Conservation (phyloP, 129 eudicot genomes). For the Flaveria linearis region DNA sequence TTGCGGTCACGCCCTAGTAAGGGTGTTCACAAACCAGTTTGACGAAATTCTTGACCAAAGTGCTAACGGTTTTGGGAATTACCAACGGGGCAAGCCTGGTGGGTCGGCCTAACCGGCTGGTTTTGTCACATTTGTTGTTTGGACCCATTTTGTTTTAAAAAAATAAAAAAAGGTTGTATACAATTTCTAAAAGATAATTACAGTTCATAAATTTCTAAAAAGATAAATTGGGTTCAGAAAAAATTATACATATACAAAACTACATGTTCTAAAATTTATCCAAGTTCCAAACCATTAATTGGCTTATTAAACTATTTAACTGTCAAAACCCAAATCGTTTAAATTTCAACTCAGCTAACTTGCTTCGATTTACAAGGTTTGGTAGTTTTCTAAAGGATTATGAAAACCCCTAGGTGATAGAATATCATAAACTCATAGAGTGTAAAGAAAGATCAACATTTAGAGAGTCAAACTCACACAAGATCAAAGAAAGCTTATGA, state of each 20-base stretch:
- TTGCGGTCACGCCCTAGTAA: neutral
- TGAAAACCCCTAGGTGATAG: neutral
- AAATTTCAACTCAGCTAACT: neutral
- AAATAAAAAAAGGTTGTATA: neutral
- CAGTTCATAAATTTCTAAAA: neutral
- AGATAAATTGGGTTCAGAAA: neutral
- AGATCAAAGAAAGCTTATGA: slow-evolving; percentile 3
- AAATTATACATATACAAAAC: neutral
- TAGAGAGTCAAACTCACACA: slow-evolving; percentile 25
- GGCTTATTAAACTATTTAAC: neutral
- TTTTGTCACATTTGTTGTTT: too few species aligned
- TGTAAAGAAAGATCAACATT: neutral
- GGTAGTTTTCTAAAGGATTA: neutral
- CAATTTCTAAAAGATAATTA: neutral
- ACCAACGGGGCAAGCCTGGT: neutral
- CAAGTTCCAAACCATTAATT: too few species aligned
- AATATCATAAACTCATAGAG: slow-evolving; percentile 17
- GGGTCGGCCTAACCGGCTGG: too few species aligned
- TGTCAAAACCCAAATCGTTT: neutral
- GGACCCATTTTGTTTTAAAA: too few species aligned
- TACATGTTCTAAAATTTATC: neutral
- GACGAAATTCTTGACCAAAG: neutral
- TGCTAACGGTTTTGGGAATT: neutral
- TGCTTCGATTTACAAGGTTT: neutral
- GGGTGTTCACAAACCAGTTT: neutral